Evolutionary conservation across 257 asterid genomes (phyloP).

Genomic region (Plantago major): DNA sequence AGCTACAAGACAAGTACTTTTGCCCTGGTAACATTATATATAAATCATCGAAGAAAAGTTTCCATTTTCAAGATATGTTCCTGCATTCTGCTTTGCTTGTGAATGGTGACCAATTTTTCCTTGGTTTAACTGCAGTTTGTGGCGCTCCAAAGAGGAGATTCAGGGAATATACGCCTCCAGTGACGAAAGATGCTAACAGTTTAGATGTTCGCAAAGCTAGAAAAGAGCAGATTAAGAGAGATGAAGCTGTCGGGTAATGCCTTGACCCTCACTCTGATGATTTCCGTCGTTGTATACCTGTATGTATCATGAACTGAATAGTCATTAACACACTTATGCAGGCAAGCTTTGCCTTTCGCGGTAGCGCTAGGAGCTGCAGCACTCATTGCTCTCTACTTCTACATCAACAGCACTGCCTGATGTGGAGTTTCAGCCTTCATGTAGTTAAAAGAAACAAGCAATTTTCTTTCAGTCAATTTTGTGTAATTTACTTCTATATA

Average conservation of each 20-base stretch:
- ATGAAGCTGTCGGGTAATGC: conserved; percentile 71
- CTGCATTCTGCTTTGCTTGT: no score
- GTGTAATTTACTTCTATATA: conserved; percentile 6
- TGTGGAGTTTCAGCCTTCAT: not conserved
- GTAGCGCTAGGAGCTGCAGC: conserved; percentile 76
- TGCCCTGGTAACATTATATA: conserved; percentile 64
- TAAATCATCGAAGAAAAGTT: not conserved
- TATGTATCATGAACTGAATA: not conserved
- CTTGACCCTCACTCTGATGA: not conserved
- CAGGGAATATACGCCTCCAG: conserved; percentile 57
- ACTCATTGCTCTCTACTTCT: conserved; percentile 57
- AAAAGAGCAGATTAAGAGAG: conserved; percentile 66
- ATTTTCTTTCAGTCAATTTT: conserved; percentile 1
- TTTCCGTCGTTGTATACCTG: not conserved
- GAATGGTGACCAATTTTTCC: no score
- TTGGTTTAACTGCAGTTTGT: conserved; percentile 50
- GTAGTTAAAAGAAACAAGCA: not conserved
- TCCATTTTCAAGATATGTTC: no score
- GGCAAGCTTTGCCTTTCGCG: conserved; percentile 77
- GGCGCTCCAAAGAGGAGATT: conserved; percentile 97
- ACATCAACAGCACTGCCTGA: conserved; percentile 54
- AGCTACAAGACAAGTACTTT: conserved; percentile 70
- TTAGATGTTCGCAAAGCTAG: conserved; percentile 71
- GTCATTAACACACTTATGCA: conserved; percentile 27
- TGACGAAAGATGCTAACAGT: conserved; percentile 61